These are phyloP conservation scores for Cyamopsis tetragonoloba DNA, from an alignment of 306 rosid genomes.

Conservation along the genomic window DNA sequence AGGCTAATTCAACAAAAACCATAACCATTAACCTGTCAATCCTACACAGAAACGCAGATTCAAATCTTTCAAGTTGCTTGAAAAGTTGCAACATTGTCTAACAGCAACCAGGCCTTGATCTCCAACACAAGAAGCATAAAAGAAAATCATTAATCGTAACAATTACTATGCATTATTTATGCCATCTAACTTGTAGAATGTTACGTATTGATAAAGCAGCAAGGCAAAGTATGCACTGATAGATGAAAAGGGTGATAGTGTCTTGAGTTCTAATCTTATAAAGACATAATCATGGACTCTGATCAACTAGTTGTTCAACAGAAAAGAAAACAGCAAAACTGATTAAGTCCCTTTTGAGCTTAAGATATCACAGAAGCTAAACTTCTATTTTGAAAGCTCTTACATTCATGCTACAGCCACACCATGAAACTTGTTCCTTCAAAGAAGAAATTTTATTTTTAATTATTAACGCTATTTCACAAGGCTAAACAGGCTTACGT, in stretches of 20 bases:
- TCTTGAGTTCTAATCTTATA: neutral
- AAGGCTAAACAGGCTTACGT: neutral
- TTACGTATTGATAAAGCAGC: neutral
- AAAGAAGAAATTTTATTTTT: neutral
- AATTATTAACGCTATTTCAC: neutral
- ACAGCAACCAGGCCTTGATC: constrained; percentile 81
- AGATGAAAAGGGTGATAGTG: neutral
- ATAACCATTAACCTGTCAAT: constrained; percentile 65
- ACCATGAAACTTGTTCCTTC: neutral
- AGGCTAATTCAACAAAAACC: constrained; percentile 65
- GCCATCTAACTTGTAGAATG: neutral
- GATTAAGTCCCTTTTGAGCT: too few species aligned
- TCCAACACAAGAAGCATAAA: constrained; percentile 94
- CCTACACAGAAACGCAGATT: constrained; percentile 94
- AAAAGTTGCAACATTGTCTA: constrained; percentile 79
- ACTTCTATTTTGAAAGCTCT: neutral
- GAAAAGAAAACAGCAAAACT: neutral
- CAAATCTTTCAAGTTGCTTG: constrained; percentile 77
- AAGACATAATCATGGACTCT: constrained; percentile 1
- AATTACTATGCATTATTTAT: neutral
- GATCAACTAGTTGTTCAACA: neutral
- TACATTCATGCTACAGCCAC: neutral
- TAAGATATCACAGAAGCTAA: neutral
- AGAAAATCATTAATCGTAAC: constrained; percentile 18
- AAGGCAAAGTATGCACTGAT: constrained; percentile 12